Evolutionary conservation across 2,329 filamentous ascomycete species (phyloP).

Genomic region (Ophiocordyceps camponoti-floridani): DNA sequence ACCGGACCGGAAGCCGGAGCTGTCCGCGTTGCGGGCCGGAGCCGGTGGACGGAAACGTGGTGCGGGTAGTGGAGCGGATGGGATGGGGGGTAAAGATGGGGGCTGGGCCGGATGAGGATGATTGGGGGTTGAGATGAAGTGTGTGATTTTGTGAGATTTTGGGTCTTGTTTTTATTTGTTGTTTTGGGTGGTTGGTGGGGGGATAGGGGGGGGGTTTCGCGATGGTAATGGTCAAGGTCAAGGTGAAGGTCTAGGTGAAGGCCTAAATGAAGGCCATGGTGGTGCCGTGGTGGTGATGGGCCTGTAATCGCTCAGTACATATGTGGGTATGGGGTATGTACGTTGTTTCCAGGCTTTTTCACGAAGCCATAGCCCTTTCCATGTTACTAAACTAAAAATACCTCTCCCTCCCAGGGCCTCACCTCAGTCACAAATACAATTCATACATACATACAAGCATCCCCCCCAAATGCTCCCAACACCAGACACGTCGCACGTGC

Average conservation of each 20-base stretch:
- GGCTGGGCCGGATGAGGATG: slow-evolving; percentile 20
- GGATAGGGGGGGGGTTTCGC: neutral
- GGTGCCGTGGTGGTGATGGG: neutral
- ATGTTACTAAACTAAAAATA: too few species aligned
- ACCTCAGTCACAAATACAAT: too few species aligned
- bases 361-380: too few species aligned
- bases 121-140: slow-evolving; percentile 17
- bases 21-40: slow-evolving; percentile 24
- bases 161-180: neutral
- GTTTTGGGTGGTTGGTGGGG: neutral
- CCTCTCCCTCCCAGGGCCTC: too few species aligned
- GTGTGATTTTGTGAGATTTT: slow-evolving; percentile 10
- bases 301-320: too few species aligned
- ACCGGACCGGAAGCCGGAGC: slow-evolving; percentile 16
- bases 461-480: slow-evolving; percentile 63
- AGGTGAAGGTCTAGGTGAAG: too few species aligned
- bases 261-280: neutral
- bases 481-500: slow-evolving; percentile 80
- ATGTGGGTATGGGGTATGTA: too few species aligned
- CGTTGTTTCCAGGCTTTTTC: too few species aligned
- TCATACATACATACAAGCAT: neutral
- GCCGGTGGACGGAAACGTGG: slow-evolving; percentile 27
- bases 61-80: slow-evolving; percentile 26
- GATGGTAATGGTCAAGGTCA: neutral
- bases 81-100: slow-evolving; percentile 28